phyloP scores from a whole-genome alignment of 2,329 filamentous ascomycete species.

The Beauveria rudraprayagi region DNA sequence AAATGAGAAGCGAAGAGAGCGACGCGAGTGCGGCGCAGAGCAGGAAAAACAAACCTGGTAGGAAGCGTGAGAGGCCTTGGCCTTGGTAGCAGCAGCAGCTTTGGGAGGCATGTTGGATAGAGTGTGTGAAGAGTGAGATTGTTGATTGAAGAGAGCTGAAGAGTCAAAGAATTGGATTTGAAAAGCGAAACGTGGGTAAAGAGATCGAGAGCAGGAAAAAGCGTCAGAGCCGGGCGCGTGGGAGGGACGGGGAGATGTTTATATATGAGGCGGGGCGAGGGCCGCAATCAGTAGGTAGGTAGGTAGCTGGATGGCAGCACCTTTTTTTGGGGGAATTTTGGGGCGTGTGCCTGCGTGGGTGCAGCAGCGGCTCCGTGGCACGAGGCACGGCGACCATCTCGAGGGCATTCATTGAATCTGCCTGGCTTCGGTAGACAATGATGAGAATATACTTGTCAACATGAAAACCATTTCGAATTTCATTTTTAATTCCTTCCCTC shows the following conservation, averaged over 20 bases:
- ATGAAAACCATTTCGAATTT: neutral
- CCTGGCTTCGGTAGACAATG: neutral
- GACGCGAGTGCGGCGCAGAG: neutral
- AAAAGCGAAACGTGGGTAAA: constrained; percentile 13
- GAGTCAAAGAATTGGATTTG: constrained; percentile 16
- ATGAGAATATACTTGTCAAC: neutral
- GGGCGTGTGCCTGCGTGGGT: neutral
- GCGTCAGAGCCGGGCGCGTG: constrained; percentile 43
- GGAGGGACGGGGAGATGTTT: constrained; percentile 45
- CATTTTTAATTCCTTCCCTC: neutral
- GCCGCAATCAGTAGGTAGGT: constrained; percentile 45
- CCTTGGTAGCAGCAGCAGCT: constrained; percentile 32
- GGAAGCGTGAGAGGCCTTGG: constrained; percentile 45
- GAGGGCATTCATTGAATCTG: neutral
- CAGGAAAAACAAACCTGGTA: constrained; percentile 45
- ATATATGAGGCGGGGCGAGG: constrained; percentile 51
- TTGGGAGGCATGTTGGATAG: constrained; percentile 49
- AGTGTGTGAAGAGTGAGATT: constrained; percentile 15
- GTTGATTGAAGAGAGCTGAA: neutral
- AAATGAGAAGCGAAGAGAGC: constrained; percentile 11
- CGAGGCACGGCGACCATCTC: neutral
- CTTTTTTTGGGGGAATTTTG: neutral
- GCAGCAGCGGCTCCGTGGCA: neutral
- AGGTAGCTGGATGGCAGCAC: neutral
- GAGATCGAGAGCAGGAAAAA: constrained; percentile 31